These are phyloP conservation scores for Neurospora sp. DNA, from an alignment of 495 filamentous ascomycete species.

Conservation along the genomic window DNA sequence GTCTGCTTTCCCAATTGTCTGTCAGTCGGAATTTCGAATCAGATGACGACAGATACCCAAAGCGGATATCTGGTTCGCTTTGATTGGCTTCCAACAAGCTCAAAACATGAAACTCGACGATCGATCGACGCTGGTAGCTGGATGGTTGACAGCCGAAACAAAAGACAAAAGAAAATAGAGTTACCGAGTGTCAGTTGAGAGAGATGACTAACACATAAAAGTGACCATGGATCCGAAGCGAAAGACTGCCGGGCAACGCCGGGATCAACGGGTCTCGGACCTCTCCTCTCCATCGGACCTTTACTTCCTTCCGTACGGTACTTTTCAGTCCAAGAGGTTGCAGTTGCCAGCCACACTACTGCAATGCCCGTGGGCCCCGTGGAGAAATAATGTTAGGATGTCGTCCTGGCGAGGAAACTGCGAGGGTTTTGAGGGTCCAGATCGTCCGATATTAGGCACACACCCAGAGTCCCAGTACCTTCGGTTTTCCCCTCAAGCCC, in stretches of 20 bases:
- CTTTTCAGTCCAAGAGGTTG: neutral
- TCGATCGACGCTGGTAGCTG: neutral
- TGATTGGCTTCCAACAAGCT: neutral
- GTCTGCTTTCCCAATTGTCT: neutral
- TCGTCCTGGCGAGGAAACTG: neutral
- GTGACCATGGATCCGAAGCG: neutral
- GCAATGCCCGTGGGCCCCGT: neutral
- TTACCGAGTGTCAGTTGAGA: neutral
- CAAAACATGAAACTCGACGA: neutral
- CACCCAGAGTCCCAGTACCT: neutral
- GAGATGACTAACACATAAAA: neutral
- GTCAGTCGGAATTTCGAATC: neutral
- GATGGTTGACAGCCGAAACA: neutral
- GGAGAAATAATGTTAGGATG: neutral
- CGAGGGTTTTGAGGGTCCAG: neutral
- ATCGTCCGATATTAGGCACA: neutral
- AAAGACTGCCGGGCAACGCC: neutral
- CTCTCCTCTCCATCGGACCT: neutral
- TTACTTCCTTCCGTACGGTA: neutral
- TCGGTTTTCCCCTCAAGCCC: neutral
- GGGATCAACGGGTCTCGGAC: neutral
- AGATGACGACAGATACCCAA: neutral
- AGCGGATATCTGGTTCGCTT: neutral
- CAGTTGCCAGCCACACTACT: neutral
- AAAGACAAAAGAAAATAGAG: neutral